Conservation (phyloP, 345 rosid species). For the Lenwebbia sp. region DNA sequence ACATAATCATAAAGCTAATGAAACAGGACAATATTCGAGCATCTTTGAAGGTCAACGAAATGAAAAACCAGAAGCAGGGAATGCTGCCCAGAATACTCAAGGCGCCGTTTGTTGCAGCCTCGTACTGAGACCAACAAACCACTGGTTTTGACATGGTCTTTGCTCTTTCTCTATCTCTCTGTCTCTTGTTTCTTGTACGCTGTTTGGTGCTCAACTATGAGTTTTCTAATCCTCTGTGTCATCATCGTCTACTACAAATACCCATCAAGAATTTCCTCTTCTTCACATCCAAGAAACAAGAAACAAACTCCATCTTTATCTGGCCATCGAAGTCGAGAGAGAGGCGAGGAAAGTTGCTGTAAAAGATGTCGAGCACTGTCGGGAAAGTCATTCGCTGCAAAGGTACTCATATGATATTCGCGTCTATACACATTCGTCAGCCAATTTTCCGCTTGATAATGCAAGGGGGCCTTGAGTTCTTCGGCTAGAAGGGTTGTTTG, state of each 20-base stretch:
- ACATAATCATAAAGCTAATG: too few species aligned
- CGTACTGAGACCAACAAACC: background rate
- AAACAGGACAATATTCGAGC: background rate
- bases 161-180: background rate
- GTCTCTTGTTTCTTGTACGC: background rate
- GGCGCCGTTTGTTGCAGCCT: background rate
- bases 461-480: background rate
- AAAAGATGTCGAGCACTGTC: constrained; percentile 12
- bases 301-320: background rate
- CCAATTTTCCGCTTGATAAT: background rate
- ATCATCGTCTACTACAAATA: background rate
- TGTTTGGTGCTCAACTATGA: background rate
- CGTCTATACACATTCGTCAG: background rate
- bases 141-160: background rate
- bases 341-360: background rate
- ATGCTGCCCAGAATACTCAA: background rate
- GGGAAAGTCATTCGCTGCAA: constrained; percentile 28
- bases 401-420: constrained; percentile 1
- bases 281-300: background rate
- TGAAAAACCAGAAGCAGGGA: background rate
- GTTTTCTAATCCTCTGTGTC: background rate
- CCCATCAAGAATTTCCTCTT: background rate
- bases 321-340: background rate
- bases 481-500: background rate
- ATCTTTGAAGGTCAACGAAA: background rate